Percentiles rank a stretch among this genome's conserved stretches.
These are phyloP conservation scores for Solanum appendiculatum DNA, from an alignment of 257 asterid species.

Conservation along the genomic window DNA sequence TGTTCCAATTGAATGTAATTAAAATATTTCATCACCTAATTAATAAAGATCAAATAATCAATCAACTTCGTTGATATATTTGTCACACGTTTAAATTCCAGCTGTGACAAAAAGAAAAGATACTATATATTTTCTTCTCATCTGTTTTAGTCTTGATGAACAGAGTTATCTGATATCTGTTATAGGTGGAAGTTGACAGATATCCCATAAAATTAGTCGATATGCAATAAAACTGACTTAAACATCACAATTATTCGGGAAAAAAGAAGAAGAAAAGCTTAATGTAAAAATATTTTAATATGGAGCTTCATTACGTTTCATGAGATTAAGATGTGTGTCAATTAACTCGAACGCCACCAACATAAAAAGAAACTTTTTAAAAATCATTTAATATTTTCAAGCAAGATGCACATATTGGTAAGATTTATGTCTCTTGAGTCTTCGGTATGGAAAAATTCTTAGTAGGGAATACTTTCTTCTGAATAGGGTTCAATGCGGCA, in stretches of 20 bases:
- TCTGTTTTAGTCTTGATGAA: no score
- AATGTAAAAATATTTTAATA: not conserved
- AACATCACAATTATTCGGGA: accelerated
- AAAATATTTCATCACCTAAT: not conserved
- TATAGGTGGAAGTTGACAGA: accelerated
- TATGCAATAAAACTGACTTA: not conserved
- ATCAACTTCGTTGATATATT: not conserved
- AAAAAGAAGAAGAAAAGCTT: no score
- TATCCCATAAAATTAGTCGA: not conserved
- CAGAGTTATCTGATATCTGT: not conserved
- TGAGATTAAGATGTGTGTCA: not conserved
- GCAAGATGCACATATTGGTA: not conserved
- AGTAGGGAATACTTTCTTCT: no score
- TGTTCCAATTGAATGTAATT: no score
- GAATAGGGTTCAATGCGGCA: no score
- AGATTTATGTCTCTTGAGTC: no score
- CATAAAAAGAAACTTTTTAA: no score
- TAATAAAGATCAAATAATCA: not conserved
- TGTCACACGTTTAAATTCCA: not conserved
- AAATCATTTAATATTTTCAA: not conserved
- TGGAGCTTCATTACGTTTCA: not conserved
- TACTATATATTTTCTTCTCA: accelerated
- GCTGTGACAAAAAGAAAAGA: no score
- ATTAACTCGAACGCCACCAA: not conserved
- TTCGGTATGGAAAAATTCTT: no score